Conservation (phyloP, 331 rosid species). For the Malus hybrid region DNA sequence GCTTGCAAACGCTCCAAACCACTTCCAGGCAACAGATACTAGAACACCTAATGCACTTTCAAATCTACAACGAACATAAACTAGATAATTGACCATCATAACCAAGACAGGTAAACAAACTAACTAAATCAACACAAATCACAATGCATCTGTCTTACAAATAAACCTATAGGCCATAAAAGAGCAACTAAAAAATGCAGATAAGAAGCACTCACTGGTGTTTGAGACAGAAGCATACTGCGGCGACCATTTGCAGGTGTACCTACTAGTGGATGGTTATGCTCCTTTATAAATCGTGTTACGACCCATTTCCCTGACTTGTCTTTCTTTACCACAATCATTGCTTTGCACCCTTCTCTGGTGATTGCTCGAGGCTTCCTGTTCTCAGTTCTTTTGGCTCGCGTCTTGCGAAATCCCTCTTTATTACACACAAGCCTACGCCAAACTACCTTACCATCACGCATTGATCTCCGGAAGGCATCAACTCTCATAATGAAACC, state of each 20-base stretch:
- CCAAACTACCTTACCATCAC: slow-evolving; percentile 48
- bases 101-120: not conserved
- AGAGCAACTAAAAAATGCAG: not conserved
- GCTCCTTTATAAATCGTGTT: slow-evolving; percentile 35
- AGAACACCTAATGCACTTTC: not conserved
- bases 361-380: slow-evolving; percentile 47
- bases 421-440: slow-evolving; percentile 47
- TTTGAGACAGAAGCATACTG: slow-evolving; percentile 33
- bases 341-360: slow-evolving; percentile 48
- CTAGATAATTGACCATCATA: not conserved
- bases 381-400: slow-evolving; percentile 36
- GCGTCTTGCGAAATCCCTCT: slow-evolving; percentile 41
- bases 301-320: slow-evolving; percentile 44
- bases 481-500: slow-evolving; percentile 50
- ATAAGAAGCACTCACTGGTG: slow-evolving; percentile 29
- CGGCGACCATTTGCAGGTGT: slow-evolving; percentile 37
- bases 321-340: slow-evolving; percentile 40
- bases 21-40: not conserved
- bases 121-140: not conserved
- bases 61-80: not conserved
- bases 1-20: not conserved
- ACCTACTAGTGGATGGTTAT: slow-evolving; percentile 40
- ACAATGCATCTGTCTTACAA: not conserved
- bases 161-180: not conserved
- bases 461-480: slow-evolving; percentile 43